Conservation (phyloP, 345 rosid genomes). For the Clarkia xantiana region DNA sequence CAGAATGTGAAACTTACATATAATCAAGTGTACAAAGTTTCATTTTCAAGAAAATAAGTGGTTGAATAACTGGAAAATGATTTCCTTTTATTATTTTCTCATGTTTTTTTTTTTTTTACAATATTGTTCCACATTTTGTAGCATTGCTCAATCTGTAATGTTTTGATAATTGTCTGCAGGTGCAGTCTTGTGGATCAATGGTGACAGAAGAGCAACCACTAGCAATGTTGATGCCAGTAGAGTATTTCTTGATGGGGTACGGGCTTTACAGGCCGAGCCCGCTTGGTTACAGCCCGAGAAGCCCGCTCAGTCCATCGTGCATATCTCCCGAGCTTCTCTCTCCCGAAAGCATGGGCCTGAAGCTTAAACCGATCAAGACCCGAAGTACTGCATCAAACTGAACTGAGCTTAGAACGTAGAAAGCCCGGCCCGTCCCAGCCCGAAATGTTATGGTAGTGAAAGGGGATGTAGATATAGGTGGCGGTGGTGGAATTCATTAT, state of each 20-base stretch:
- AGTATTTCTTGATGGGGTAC: slow-evolving; percentile 85
- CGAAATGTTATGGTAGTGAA: too few species aligned
- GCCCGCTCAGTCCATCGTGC: slow-evolving; percentile 75
- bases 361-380: slow-evolving; percentile 93
- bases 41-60: too few species aligned
- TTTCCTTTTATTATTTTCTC: too few species aligned
- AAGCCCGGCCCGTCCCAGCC: not conserved
- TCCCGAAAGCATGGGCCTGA: slow-evolving; percentile 98
- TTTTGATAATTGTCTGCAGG: slow-evolving; percentile 24
- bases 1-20: too few species aligned
- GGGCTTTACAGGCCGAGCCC: slow-evolving; percentile 63
- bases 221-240: slow-evolving; percentile 93
- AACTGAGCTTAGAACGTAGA: slow-evolving; percentile 2
- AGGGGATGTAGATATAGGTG: not conserved
- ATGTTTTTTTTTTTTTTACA: too few species aligned
- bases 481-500: not conserved
- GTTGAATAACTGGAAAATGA: too few species aligned
- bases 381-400: slow-evolving; percentile 16
- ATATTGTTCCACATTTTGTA: too few species aligned
- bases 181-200: slow-evolving; percentile 95
- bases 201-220: slow-evolving; percentile 98
- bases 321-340: slow-evolving; percentile 94
- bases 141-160: not conserved
- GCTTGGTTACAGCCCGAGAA: slow-evolving; percentile 68
- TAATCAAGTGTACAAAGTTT: too few species aligned